Evolutionary conservation across 495 filamentous ascomycete species (phyloP).

Genomic region (Podospora didyma): DNA sequence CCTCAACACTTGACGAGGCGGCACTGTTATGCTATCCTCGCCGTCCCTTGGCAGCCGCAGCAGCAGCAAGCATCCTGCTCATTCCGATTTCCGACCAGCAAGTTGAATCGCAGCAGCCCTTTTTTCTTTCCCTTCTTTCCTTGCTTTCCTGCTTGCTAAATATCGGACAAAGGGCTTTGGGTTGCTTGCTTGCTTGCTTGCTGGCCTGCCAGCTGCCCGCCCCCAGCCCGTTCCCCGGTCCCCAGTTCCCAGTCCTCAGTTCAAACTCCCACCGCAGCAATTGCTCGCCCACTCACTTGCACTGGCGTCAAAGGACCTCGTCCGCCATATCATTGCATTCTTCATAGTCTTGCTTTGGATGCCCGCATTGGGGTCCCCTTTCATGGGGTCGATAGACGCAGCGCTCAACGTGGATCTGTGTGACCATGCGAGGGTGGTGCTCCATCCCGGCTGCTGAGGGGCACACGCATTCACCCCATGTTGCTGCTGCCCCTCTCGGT

Average conservation of each 20-base stretch:
- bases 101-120: too few species aligned
- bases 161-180: background rate
- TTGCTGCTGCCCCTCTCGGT: slow-evolving; percentile 13
- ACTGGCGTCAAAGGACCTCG: too few species aligned
- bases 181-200: background rate
- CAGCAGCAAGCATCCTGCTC: background rate
- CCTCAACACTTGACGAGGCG: slow-evolving; percentile 8
- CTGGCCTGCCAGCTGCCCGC: too few species aligned
- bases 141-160: too few species aligned
- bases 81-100: too few species aligned
- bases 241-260: too few species aligned
- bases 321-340: too few species aligned
- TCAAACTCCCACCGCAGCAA: too few species aligned
- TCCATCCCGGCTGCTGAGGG: slow-evolving; percentile 14
- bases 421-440: slow-evolving; percentile 3
- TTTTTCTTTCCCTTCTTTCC: too few species aligned
- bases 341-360: too few species aligned
- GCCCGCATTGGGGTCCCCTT: background rate
- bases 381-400: background rate
- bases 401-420: slow-evolving; percentile 6
- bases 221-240: too few species aligned
- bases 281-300: too few species aligned
- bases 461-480: slow-evolving; percentile 13
- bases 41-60: background rate
- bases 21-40: background rate